A percentile compares a stretch with the other conserved stretches of the same genome.
These are phyloP conservation scores for Colletotrichum cereale DNA, from an alignment of 2,329 filamentous ascomycete species.

Conservation along the genomic window DNA sequence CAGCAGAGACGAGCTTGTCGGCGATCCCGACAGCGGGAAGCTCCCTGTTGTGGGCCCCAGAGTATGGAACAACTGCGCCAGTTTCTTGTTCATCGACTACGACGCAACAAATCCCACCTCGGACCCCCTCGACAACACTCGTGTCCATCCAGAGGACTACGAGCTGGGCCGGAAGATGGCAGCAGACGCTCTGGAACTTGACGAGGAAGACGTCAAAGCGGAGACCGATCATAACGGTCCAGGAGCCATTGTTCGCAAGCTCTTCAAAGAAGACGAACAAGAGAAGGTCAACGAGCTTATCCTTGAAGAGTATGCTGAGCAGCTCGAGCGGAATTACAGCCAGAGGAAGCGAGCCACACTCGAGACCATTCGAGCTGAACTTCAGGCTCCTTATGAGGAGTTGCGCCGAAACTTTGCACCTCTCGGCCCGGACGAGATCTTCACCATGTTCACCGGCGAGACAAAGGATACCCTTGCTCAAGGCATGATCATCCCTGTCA, in stretches of 20 bases:
- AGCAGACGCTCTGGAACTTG: constrained; percentile 93
- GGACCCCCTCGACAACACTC: constrained; percentile 95
- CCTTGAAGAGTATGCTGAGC: constrained; percentile 95
- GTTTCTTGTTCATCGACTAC: constrained; percentile 91
- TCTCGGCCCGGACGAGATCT: constrained; percentile 82
- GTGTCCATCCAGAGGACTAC: constrained; percentile 98
- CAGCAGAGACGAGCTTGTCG: constrained; percentile 88
- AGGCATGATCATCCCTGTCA: constrained; percentile 93
- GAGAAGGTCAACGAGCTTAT: constrained; percentile 97
- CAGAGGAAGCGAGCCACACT: constrained; percentile 95
- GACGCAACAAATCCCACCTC: constrained; percentile 84
- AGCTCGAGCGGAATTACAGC: constrained; percentile 92
- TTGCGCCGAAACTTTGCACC: constrained; percentile 83
- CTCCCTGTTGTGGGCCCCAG: constrained; percentile 85
- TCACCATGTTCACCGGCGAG: constrained; percentile 97
- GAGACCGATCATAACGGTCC: constrained; percentile 91
- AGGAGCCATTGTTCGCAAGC: constrained; percentile 90
- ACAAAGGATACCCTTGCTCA: constrained; percentile 85
- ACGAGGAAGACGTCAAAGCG: constrained; percentile 97
- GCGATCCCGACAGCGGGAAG: constrained; percentile 84
- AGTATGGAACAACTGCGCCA: constrained; percentile 97
- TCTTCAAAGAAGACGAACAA: constrained; percentile 94
- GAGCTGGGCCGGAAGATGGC: constrained; percentile 99
- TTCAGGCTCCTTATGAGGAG: constrained; percentile 95
- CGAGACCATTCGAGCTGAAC: constrained; percentile 94